These are phyloP conservation scores for Cyberlindnera bimundalis DNA, from an alignment of 805 yeast genomes.

Conservation along the genomic window DNA sequence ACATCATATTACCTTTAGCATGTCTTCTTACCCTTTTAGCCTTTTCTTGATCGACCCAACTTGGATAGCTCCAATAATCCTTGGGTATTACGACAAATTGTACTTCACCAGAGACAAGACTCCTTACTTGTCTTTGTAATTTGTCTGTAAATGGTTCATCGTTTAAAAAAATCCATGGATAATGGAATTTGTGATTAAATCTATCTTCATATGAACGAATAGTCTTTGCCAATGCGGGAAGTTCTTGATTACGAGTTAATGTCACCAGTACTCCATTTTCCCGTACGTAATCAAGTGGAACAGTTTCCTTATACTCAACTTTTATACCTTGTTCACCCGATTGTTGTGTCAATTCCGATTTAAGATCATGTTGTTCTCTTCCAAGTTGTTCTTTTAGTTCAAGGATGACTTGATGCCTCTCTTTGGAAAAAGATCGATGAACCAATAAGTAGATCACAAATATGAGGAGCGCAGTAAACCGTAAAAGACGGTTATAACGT, in stretches of 20 bases:
- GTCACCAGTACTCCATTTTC: constrained; percentile 66
- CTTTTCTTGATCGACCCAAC: constrained; percentile 34
- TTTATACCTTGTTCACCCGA: constrained; percentile 6
- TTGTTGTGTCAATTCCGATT: constrained; percentile 12
- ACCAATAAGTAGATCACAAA: constrained; percentile 18
- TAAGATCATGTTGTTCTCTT: constrained; percentile 18
- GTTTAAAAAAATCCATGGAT: constrained; percentile 77
- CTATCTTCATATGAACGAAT: constrained; percentile 72
- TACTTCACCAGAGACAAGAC: constrained; percentile 38
- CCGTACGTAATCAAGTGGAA: constrained; percentile 34
- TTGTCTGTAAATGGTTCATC: constrained; percentile 41
- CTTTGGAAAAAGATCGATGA: constrained; percentile 19
- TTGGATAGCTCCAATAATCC: constrained; percentile 48
- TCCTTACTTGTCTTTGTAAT: constrained; percentile 33
- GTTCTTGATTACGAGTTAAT: constrained; percentile 14
- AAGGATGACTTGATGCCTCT: constrained; percentile 18
- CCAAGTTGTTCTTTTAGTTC: constrained; percentile 19
- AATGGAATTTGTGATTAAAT: constrained; percentile 65
- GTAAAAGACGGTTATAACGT: constrained; percentile 14
- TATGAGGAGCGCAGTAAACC: constrained; percentile 20
- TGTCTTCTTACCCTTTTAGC: constrained; percentile 32
- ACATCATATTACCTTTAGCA: constrained; percentile 34
- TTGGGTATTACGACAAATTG: constrained; percentile 41
- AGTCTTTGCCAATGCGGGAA: constrained; percentile 46
- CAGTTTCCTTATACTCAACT: constrained; percentile 41